Percentiles rank a stretch among this genome's conserved stretches.
Evolutionary conservation across 495 filamentous ascomycete genomes (phyloP).

Genomic region (Mytilinidion resinicola): DNA sequence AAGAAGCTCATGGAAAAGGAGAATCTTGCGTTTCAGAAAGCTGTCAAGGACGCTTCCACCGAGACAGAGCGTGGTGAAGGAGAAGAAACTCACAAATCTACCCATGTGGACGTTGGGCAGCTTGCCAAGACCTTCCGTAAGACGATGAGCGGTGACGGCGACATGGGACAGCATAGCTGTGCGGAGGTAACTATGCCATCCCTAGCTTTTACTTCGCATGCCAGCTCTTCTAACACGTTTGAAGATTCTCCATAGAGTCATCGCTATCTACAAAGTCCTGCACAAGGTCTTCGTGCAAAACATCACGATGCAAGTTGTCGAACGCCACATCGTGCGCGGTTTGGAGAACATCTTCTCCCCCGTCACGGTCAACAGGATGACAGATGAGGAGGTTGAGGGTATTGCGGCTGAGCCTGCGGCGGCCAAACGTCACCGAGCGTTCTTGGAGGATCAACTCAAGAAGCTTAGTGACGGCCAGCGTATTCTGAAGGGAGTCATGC

Average conservation of each 20-base stretch:
- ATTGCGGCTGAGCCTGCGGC: constrained; percentile 30
- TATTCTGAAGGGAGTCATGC: not conserved
- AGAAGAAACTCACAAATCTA: not conserved
- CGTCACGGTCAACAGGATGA: constrained; percentile 31
- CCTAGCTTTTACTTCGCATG: too few relatives aligned
- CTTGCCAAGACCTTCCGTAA: not conserved
- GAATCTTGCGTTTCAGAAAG: not conserved
- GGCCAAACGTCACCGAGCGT: constrained; percentile 24
- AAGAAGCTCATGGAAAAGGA: constrained; percentile 28
- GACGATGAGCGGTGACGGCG: constrained; percentile 7
- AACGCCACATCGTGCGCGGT: constrained; percentile 34
- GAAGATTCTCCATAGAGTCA: constrained; percentile 33
- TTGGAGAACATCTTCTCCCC: constrained; percentile 37
- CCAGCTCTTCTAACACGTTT: too few relatives aligned
- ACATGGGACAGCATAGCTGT: constrained; percentile 37
- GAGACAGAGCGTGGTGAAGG: not conserved
- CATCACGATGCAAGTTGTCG: constrained; percentile 35
- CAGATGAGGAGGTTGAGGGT: constrained; percentile 19
- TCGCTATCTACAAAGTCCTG: constrained; percentile 37
- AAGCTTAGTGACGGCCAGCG: constrained; percentile 28
- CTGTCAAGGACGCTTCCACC: not conserved
- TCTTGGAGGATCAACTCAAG: constrained; percentile 28
- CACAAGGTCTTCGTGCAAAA: constrained; percentile 37
- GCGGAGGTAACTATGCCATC: constrained; percentile 6
- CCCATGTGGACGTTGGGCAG: not conserved